phyloP scores from a whole-genome alignment of 2,329 filamentous ascomycete species.

The Exophiala lecanii-corni region DNA sequence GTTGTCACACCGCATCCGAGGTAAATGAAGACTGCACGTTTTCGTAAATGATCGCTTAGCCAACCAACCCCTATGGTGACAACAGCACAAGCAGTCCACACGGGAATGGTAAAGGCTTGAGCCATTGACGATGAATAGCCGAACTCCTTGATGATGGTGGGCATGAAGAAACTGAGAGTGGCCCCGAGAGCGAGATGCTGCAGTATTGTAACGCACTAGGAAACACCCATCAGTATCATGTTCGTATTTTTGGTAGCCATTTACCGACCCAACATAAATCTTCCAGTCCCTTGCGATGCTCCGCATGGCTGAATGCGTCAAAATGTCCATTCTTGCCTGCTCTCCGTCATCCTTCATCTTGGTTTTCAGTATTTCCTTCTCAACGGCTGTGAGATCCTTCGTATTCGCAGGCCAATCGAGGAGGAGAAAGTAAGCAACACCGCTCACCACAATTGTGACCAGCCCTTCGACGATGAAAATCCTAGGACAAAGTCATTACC shows the following conservation, averaged over 20 bases:
- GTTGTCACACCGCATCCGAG: constrained; percentile 27
- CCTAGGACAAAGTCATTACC: constrained; percentile 30
- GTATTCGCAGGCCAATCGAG: constrained; percentile 43
- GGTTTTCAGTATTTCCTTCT: constrained; percentile 33
- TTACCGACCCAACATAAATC: constrained; percentile 25
- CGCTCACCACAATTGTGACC: constrained; percentile 43
- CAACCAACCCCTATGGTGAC: constrained; percentile 27
- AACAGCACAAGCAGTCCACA: constrained; percentile 26
- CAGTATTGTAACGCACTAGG: constrained; percentile 16
- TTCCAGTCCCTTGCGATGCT: constrained; percentile 30
- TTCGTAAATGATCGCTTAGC: constrained; percentile 27
- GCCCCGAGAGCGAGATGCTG: neutral
- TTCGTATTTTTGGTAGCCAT: no score
- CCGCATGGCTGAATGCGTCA: constrained; percentile 24
- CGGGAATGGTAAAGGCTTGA: constrained; percentile 1
- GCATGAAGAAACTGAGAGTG: constrained; percentile 21
- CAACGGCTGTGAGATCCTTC: constrained; percentile 36
- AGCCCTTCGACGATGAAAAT: constrained; percentile 48
- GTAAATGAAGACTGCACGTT: constrained; percentile 32
- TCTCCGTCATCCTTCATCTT: constrained; percentile 37
- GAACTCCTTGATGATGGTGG: constrained; percentile 30
- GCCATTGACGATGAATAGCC: neutral
- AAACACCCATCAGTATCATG: no score
- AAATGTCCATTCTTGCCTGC: constrained; percentile 26
- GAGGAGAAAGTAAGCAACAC: constrained; percentile 47